Evolutionary conservation across 2,329 filamentous ascomycete species (phyloP).

Genomic region (Fusarium algeriense): DNA sequence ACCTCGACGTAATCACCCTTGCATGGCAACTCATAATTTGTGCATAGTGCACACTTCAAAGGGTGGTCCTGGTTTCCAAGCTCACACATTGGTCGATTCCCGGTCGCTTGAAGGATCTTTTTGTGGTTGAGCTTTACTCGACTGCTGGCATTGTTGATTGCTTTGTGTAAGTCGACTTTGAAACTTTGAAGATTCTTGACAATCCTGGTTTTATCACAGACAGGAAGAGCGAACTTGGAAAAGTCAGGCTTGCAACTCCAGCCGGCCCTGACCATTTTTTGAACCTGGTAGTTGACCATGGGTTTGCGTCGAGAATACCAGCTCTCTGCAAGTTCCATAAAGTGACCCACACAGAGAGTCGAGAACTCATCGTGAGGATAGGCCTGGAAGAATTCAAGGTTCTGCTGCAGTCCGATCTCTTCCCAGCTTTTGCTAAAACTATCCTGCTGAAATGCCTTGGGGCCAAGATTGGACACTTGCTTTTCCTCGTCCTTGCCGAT

Average conservation of each 20-base stretch:
- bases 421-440: background rate
- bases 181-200: slow-evolving; percentile 12
- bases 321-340: slow-evolving; percentile 21
- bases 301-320: slow-evolving; percentile 26
- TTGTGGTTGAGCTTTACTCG: background rate
- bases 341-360: slow-evolving; percentile 31
- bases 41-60: slow-evolving; percentile 12
- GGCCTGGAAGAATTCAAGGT: slow-evolving; percentile 33
- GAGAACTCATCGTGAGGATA: slow-evolving; percentile 36
- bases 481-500: background rate
- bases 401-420: background rate
- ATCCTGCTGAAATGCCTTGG: slow-evolving; percentile 25
- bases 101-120: background rate
- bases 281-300: slow-evolving; percentile 4
- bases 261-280: background rate
- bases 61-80: background rate
- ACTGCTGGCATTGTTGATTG: background rate
- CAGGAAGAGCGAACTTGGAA: slow-evolving; percentile 17
- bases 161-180: background rate
- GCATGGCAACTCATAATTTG: background rate
- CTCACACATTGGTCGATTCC: slow-evolving; percentile 1
- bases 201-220: slow-evolving; percentile 15
- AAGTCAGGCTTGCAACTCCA: slow-evolving; percentile 8
- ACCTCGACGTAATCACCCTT: background rate
- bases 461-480: background rate